Base-by-base conservation (phyloP, 75 land plant species). In the Ceratopteris richardii region DNA sequence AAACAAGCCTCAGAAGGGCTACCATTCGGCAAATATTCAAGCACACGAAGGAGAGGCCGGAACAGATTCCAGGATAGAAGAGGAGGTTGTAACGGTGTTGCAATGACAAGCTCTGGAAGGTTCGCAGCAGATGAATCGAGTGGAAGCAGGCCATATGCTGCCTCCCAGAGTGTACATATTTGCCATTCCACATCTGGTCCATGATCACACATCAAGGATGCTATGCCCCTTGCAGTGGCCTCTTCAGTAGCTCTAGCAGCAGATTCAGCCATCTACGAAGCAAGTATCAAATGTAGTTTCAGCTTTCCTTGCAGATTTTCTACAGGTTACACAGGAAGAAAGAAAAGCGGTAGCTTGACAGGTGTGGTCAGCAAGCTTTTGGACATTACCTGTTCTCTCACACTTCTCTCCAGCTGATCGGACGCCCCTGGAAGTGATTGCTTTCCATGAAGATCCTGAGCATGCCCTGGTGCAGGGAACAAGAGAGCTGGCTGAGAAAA, bases 181-280 rank as follows among this genome's bases (percentile, higher is more conserved):
- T 88, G 78, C 96, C 96, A 90, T 66, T 90, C 96, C 24, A 90
- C 96, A 41, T 90, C 96, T 30, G 85, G 87, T 19, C 96, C 96
- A 79, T 90, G 87, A 12, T 75, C 88, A 73, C 80, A 80, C 62
- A 90, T 75, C 73, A 86, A 69, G 26, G 96, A 86, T 47, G 96
- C 96, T 66, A 90, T 80, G 31, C 96, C 96, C 61, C 83, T 81
- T 13, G 96, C 96, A 36, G 91, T 90, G 10, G 96, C 96, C 60
- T 90, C 96, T 46, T 88, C 71, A 44, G 74, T 83, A 21, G 84
- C 91, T 63, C 83, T 85, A 43, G 79, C 68, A 25, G 69, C 76
- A 56, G 82, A 70, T 33, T 63, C 62, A 61, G 73, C 85, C 44
- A 65, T 77, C 86, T 86, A 59, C 19, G 54, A 31, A 54, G 14